Evolutionary conservation across 768 basidiomycete species (phyloP).

Genomic region (Phaeotremella skinneri): DNA sequence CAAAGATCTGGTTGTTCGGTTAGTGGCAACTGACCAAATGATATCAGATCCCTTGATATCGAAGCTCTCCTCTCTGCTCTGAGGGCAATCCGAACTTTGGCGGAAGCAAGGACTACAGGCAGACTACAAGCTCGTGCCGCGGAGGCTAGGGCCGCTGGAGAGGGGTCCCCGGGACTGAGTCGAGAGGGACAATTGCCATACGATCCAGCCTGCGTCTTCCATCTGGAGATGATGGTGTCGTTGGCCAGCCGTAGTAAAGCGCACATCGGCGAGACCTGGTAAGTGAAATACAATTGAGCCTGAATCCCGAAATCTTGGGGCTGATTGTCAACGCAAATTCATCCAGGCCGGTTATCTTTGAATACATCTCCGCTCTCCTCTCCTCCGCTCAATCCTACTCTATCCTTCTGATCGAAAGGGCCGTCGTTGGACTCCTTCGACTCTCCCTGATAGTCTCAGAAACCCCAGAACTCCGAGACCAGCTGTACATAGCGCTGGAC

Average conservation of each 20-base stretch:
- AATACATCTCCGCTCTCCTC: constrained; percentile 80
- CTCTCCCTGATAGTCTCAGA: constrained; percentile 79
- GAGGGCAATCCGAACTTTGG: constrained; percentile 81
- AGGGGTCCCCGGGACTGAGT: constrained; percentile 25
- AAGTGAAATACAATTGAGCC: constrained; percentile 36
- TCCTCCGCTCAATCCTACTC: constrained; percentile 77
- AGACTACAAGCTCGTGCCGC: constrained; percentile 37
- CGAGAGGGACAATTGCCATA: constrained; percentile 67
- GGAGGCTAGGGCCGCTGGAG: constrained; percentile 27
- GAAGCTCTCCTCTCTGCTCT: constrained; percentile 80
- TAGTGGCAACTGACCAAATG: not conserved
- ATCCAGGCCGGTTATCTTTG: constrained; percentile 88
- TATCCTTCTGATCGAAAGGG: constrained; percentile 85
- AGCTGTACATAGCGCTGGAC: constrained; percentile 91
- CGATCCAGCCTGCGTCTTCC: constrained; percentile 91
- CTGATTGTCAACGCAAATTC: constrained; percentile 1
- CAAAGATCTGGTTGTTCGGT: not conserved
- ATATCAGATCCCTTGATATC: constrained; percentile 66
- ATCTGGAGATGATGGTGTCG: constrained; percentile 92
- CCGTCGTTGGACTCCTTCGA: constrained; percentile 81
- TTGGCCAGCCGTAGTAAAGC: constrained; percentile 72
- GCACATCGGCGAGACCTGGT: constrained; percentile 87
- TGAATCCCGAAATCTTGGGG: not conserved
- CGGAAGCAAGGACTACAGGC: constrained; percentile 83
- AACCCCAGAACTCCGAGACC: constrained; percentile 78